phyloP scores from a whole-genome alignment of 23 red algal genomes.

The Gracilaria caudata region DNA sequence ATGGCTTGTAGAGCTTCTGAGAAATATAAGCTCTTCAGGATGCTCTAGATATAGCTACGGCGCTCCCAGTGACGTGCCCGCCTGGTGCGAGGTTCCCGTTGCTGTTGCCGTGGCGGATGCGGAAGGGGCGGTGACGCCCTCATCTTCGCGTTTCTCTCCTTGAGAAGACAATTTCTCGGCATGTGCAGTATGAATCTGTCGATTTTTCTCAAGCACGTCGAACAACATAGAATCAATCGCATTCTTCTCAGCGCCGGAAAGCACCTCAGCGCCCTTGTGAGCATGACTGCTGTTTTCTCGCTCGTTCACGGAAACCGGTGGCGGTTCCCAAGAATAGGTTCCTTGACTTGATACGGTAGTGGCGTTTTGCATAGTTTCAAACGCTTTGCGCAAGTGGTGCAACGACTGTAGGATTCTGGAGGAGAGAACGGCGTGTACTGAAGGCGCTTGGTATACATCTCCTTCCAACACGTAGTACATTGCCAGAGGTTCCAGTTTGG shows the following conservation, averaged over 20 bases:
- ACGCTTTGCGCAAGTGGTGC: slow-evolving; percentile 58
- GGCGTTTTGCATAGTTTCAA: slow-evolving; percentile 65
- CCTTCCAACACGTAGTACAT: slow-evolving; percentile 83
- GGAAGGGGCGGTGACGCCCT: background rate
- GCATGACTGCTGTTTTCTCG: slow-evolving; percentile 13
- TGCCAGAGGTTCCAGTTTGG: slow-evolving; percentile 60
- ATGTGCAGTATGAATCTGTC: slow-evolving; percentile 23
- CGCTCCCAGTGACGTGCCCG: background rate
- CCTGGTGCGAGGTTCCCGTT: background rate
- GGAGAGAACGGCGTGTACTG: slow-evolving; percentile 60
- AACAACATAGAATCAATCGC: slow-evolving; percentile 50
- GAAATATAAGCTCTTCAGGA: background rate
- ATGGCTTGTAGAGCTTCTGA: too few species aligned
- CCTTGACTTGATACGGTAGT: slow-evolving; percentile 27
- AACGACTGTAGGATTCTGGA: slow-evolving; percentile 56
- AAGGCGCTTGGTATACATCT: slow-evolving; percentile 79
- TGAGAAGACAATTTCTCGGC: slow-evolving; percentile 41
- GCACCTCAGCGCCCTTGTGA: background rate
- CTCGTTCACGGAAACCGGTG: background rate
- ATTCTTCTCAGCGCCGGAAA: slow-evolving; percentile 24
- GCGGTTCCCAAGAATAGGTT: slow-evolving; percentile 38
- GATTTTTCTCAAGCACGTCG: slow-evolving; percentile 55
- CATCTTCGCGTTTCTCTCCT: slow-evolving; percentile 12
- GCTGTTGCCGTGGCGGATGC: background rate
- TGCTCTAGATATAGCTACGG: background rate